Evolutionary conservation across 768 basidiomycete species (phyloP), one percentile per base, ranked within the genome.

Genomic region (Cytidiella melzeri): DNA sequence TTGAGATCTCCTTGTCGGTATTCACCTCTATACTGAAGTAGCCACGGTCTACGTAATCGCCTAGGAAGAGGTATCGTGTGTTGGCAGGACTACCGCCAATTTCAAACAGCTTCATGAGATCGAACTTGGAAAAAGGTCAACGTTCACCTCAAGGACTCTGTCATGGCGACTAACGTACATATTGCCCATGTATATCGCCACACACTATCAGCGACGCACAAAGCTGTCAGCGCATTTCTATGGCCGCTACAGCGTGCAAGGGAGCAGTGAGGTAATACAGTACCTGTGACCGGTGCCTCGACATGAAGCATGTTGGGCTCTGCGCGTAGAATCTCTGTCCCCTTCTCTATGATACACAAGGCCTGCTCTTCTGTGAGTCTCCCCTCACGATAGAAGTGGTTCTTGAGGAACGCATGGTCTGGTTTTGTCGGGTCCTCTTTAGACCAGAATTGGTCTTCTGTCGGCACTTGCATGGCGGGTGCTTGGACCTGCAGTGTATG

Each of bases 181-280:
- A 99, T 90, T 99, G 95, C 1, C 95, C 95, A 60, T 98, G 95
- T 41, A 98, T 96, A 70, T 98, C 95, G 42, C 95, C 96, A 66
- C 95, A 98, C 9, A 68, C 67, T 68, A 36, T 5, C 19, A 41
- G 3, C 26, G 12, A 30, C 6, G 11, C 59, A n/a, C n/a, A n/a
- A n/a, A n/a, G 19, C 48, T 52, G 42, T 43, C 26, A 36, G 45
- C 49, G 50, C 18, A 30, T 18, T n/a, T n/a, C n/a, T n/a, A n/a
- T n/a, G n/a, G n/a, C n/a, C n/a, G n/a, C n/a, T n/a, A n/a, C n/a
- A n/a, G n/a, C n/a, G n/a, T n/a, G n/a, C n/a, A n/a, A n/a, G n/a
- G n/a, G n/a, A n/a, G n/a, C n/a, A n/a, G n/a, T n/a, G n/a, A n/a
- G n/a, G n/a, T n/a, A n/a, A n/a, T n/a, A n/a, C 65, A 78, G 52